Base-by-base conservation (phyloP, 163 green algal genomes). In the Scenedesmus sp. region DNA sequence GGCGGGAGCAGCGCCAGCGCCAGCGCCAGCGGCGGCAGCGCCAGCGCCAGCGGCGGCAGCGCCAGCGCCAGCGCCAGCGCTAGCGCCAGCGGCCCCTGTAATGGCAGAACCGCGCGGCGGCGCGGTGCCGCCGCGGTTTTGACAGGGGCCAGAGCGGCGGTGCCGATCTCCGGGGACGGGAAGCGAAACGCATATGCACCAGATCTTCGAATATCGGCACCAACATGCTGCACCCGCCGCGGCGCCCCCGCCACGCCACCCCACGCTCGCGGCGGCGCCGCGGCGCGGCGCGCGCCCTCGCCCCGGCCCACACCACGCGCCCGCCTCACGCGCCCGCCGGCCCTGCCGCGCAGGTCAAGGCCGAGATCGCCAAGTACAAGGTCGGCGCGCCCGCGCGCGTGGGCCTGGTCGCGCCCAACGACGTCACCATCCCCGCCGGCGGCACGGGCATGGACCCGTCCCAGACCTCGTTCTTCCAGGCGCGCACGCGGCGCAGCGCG, bases 401-500 rank as follows among this genome's bases (percentile, higher is more conserved):
- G 48, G 95, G 95, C 74, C 83, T 96, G 54, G 82, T 97, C n/a
- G 96, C 96, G 4, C 94, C 94, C 83, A 91, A 93, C 56, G 90
- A 97, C 80, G 96, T 99, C 17, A 87, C 85, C 74, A 89, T 99
- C 75, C 92, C 92, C 54, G 87, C 88, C 42, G 96, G 96, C 78
- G 86, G 90, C 87, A 99, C 96, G 31, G 95, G 95, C 72, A 95
- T 99, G 90, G 96, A 99, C 84, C 96, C 96, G 70, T 99, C 96
- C 20, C 95, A 99, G 92, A 99, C 96, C 26, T 94, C 84, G 63
- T 99, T 99, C 91, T 99, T 99, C 95, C 96, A 99, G 69, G 87
- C 92, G 39, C 39, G 39, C 39, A n/a, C n/a, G n/a, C n/a, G n/a
- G n/a, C n/a, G n/a, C n/a, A n/a, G n/a, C n/a, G n/a, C n/a, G n/a